Percentiles rank a stretch among this genome's conserved stretches.
These are phyloP conservation scores for Paramecium biaurelia DNA, from an alignment of 73 alveolate genomes.

Conservation along the genomic window DNA sequence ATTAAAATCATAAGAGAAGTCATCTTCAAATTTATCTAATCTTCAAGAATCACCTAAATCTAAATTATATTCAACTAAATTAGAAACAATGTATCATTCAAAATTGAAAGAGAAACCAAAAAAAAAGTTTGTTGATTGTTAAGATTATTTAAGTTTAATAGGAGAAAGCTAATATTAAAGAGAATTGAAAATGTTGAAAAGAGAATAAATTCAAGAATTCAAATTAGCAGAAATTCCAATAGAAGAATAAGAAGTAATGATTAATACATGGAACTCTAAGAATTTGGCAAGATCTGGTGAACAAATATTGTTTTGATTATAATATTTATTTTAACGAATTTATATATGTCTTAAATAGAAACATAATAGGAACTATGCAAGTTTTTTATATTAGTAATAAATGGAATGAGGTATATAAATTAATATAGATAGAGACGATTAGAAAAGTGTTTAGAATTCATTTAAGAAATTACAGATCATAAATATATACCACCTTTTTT, in stretches of 20 bases:
- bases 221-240: neutral
- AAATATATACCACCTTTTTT: neutral
- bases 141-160: neutral
- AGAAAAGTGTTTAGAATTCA: slow-evolving; percentile 25
- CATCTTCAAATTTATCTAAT: neutral
- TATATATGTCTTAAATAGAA: neutral
- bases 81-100: neutral
- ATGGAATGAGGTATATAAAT: slow-evolving; percentile 39
- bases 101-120: neutral
- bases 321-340: slow-evolving; percentile 17
- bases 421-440: neutral
- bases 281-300: slow-evolving; percentile 31
- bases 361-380: neutral
- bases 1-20: neutral
- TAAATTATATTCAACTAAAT: neutral
- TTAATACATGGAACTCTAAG: neutral
- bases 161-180: slow-evolving; percentile 6
- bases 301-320: neutral
- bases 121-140: neutral
- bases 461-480: neutral
- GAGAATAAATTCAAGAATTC: neutral
- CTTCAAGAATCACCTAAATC: neutral
- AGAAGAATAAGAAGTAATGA: neutral
- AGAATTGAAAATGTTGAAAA: neutral
- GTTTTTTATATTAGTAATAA: neutral